These are phyloP conservation scores for Tricholoma terreum DNA, from an alignment of 768 basidiomycete genomes.

Conservation along the genomic window DNA sequence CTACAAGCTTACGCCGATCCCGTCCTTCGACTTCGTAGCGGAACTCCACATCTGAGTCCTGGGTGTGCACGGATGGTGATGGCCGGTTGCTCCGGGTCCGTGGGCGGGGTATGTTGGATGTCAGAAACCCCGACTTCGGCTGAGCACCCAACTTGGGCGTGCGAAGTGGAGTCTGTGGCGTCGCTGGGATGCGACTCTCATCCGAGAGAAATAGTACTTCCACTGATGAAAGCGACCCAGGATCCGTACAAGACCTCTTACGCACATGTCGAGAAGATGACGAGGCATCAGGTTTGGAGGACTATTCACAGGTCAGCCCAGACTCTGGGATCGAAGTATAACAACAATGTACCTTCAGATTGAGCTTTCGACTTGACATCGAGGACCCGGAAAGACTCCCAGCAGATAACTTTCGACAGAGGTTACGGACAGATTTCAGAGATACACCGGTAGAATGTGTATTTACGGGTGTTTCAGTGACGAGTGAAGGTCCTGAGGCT, in stretches of 20 bases:
- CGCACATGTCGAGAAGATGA: slow-evolving; percentile 11
- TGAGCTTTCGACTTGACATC: slow-evolving; percentile 14
- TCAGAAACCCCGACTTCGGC: background rate
- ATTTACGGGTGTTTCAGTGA: background rate
- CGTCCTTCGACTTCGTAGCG: slow-evolving; percentile 37
- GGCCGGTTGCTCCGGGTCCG: slow-evolving; percentile 21
- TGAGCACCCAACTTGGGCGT: background rate
- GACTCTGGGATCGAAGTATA: background rate
- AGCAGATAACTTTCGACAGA: slow-evolving; percentile 26
- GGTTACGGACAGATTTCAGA: slow-evolving; percentile 29
- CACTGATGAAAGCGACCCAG: slow-evolving; percentile 16
- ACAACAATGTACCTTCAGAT: slow-evolving; percentile 15
- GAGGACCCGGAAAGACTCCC: slow-evolving; percentile 16
- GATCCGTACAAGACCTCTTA: slow-evolving; percentile 37
- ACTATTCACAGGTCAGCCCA: background rate
- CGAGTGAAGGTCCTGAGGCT: slow-evolving; percentile 9
- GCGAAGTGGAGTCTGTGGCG: background rate
- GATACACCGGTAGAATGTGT: slow-evolving; percentile 19
- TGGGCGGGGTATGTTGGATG: slow-evolving; percentile 36
- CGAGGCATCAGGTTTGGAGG: background rate
- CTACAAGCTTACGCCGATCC: slow-evolving; percentile 40
- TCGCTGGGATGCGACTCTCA: background rate
- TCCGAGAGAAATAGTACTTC: background rate
- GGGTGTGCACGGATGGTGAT: slow-evolving; percentile 21
- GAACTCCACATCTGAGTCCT: slow-evolving; percentile 45